Percentiles rank a stretch among this genome's conserved stretches.
Evolutionary conservation across 805 yeast genomes (phyloP).

Genomic region (Monosporozyma unispora): DNA sequence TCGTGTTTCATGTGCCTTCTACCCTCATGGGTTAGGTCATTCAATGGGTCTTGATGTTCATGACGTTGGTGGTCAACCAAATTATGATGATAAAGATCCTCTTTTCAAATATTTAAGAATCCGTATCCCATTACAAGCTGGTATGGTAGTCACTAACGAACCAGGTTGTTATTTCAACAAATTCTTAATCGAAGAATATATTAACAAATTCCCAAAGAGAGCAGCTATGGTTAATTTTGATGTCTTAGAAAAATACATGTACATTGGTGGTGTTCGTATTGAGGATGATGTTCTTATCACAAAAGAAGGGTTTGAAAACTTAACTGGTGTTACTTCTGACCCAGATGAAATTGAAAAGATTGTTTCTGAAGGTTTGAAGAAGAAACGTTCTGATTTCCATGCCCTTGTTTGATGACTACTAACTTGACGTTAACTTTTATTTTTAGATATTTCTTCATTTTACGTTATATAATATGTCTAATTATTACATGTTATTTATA

Average conservation of each 20-base stretch:
- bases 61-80: constrained; percentile 85
- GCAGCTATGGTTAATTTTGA: constrained; percentile 52
- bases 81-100: constrained; percentile 77
- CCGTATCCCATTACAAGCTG: constrained; percentile 58
- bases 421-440: too few species aligned
- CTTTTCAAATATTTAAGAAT: constrained; percentile 69
- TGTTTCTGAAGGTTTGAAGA: constrained; percentile 59
- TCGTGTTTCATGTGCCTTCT: constrained; percentile 66
- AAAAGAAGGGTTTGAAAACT: constrained; percentile 63
- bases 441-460: neutral
- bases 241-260: constrained; percentile 67
- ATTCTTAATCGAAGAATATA: constrained; percentile 58
- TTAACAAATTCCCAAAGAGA: constrained; percentile 38
- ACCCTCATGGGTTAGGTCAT: constrained; percentile 96
- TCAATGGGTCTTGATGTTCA: constrained; percentile 91
- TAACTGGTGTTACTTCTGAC: constrained; percentile 78
- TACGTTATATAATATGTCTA: neutral
- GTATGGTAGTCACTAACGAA: constrained; percentile 89
- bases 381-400: constrained; percentile 59
- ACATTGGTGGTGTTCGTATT: constrained; percentile 94
- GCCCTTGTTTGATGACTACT: constrained; percentile 31
- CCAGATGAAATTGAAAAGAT: constrained; percentile 73
- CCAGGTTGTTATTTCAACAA: constrained; percentile 93
- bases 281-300: constrained; percentile 89
- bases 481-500: neutral